Evolutionary conservation across 2,329 filamentous ascomycete species (phyloP).

Genomic region (Botrytis paeoniae): DNA sequence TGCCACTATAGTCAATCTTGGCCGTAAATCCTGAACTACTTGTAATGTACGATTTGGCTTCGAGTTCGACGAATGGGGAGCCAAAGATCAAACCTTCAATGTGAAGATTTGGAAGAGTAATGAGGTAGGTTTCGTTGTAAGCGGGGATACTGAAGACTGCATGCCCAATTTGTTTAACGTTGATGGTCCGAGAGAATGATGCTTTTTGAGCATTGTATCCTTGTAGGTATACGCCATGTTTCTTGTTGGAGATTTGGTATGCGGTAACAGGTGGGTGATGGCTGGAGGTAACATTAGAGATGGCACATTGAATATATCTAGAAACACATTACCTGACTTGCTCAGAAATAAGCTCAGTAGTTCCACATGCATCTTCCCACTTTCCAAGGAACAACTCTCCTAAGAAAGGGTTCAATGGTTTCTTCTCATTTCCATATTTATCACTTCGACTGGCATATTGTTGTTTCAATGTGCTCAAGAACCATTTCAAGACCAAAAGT

Average conservation of each 20-base stretch:
- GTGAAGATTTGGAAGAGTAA: constrained; percentile 86
- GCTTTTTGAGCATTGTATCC: constrained; percentile 97
- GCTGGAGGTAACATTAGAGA: constrained; percentile 40
- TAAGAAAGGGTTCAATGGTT: constrained; percentile 93
- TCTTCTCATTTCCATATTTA: constrained; percentile 86
- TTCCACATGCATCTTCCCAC: constrained; percentile 80
- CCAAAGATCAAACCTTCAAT: constrained; percentile 90
- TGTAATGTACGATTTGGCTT: constrained; percentile 78
- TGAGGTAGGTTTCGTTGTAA: constrained; percentile 65
- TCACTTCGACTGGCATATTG: constrained; percentile 76
- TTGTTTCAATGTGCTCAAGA: constrained; percentile 87
- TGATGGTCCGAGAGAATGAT: constrained; percentile 89
- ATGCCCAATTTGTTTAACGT: constrained; percentile 92
- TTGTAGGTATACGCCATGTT: constrained; percentile 73
- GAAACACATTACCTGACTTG: constrained; percentile 69
- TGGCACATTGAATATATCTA: background rate
- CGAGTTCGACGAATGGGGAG: constrained; percentile 85
- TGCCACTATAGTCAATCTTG: constrained; percentile 89
- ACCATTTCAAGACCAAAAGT: constrained; percentile 92
- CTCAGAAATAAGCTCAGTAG: constrained; percentile 84
- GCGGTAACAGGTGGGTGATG: constrained; percentile 95
- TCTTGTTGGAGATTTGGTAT: constrained; percentile 85
- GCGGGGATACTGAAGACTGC: constrained; percentile 73
- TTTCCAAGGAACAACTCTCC: constrained; percentile 91
- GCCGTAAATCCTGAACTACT: constrained; percentile 83